Base-by-base conservation (phyloP, 176 grass and related monocot species). In the Triticum dicoccoides region DNA sequence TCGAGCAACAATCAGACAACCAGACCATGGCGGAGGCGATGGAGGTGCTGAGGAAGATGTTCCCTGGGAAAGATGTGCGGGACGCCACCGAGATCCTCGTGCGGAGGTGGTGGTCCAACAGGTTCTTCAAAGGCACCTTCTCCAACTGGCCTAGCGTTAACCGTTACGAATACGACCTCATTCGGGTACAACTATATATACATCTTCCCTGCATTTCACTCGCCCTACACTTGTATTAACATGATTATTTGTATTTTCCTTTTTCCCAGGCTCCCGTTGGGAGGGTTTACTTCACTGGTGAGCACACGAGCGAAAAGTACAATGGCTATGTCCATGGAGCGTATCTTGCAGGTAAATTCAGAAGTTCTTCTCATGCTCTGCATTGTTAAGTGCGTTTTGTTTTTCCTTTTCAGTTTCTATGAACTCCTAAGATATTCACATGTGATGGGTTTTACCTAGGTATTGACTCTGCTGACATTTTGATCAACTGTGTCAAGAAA, bases 201-300 rank as follows among this genome's bases (percentile, higher is more conserved):
- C 15, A 37, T 20, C 3, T 69, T 37, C 8, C 66, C 8, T 69
- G 7, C 66, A 69, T 69, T 69, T 67, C 32, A 67, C 13, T 17
- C 32, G 13, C 30, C 14, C 3, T 34, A 6, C 15, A 52, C 49
- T 32, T 67, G 3, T 18, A 35, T 69, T 35, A 34, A 17, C 20
- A 23, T 17, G 23, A 27, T n/a, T 51, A 0, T 68, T 13, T 17
- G 49, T 17, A 69, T 24, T 49, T 59, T 21, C 18, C 3, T 45
- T 9, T 17, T 11, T 1, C 23, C 11, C 17, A 96, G 91, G 89
- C 91, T 10, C 94, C 94, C 2, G 69, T 96, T 32, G 94, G 82
- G 29, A 93, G 87, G 76, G 82, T 93, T 73, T 89, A 95, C 76
- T 95, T 95, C 86, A 95, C 94, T 0, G 91, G 94, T 5, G 93